Conservation (phyloP, 805 yeast genomes). For the Zygosaccharomyces siamensis region DNA sequence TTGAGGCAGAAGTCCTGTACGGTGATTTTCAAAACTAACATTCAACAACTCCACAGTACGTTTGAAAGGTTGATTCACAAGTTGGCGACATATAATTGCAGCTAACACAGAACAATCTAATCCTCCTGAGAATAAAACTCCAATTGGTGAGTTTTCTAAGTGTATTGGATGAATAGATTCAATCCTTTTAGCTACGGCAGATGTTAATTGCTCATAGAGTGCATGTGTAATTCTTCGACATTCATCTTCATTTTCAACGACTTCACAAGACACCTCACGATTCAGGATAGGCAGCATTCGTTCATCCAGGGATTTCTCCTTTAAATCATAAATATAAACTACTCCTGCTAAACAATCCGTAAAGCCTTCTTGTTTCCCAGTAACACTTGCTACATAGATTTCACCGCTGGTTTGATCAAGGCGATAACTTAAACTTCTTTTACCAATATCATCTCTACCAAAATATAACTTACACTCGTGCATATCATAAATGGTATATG, state of each 20-base stretch:
- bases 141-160: constrained; percentile 39
- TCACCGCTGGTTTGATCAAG: constrained; percentile 28
- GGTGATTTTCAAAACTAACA: constrained; percentile 87
- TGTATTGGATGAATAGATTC: constrained; percentile 56
- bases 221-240: constrained; percentile 9
- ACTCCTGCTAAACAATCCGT: constrained; percentile 53
- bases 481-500: constrained; percentile 51
- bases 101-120: constrained; percentile 86
- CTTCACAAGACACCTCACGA: constrained; percentile 20
- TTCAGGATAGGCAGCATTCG: constrained; percentile 12
- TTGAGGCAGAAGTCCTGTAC: constrained; percentile 54
- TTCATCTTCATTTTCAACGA: constrained; percentile 20
- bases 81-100: constrained; percentile 38
- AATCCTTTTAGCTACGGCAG: constrained; percentile 48
- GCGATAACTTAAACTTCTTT: constrained; percentile 61
- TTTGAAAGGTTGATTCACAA: constrained; percentile 16
- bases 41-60: constrained; percentile 67
- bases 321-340: constrained; percentile 42
- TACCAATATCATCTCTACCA: constrained; percentile 82
- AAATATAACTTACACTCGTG: constrained; percentile 47
- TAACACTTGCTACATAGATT: constrained; percentile 45
- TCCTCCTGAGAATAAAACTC: constrained; percentile 88
- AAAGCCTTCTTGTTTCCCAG: constrained; percentile 33
- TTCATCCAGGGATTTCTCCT: constrained; percentile 17
- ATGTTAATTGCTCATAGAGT: constrained; percentile 32